A percentile compares a stretch with the other conserved stretches of the same genome.
Evolutionary conservation across 2,329 filamentous ascomycete genomes (phyloP).

Genomic region (Dactylonectria macrodidyma): DNA sequence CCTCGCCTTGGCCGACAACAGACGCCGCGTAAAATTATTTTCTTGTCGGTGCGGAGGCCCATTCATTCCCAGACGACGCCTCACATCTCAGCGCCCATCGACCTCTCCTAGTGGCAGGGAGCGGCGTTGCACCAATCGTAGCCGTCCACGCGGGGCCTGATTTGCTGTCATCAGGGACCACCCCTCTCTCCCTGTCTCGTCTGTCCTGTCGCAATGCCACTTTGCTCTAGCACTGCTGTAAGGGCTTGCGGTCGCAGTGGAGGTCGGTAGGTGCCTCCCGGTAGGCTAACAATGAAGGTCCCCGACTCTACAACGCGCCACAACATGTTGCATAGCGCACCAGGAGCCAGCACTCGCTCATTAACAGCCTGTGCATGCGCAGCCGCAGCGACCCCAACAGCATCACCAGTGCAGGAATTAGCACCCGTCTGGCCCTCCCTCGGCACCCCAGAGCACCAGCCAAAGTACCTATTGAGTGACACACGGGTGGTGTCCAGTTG

Average conservation of each 20-base stretch:
- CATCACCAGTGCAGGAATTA: background rate
- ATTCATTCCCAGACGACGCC: constrained; percentile 9
- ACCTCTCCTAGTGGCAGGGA: constrained; percentile 22
- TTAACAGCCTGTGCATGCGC: constrained; percentile 7
- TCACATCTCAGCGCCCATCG: constrained; percentile 7
- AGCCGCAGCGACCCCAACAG: constrained; percentile 14
- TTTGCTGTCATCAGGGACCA: constrained; percentile 42
- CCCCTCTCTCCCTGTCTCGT: constrained; percentile 33
- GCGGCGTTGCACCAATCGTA: constrained; percentile 49
- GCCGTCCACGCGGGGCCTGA: constrained; percentile 50
- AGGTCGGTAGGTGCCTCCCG: background rate
- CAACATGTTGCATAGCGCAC: constrained; percentile 21
- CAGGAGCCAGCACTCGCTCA: constrained; percentile 7
- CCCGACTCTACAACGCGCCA: constrained; percentile 19
- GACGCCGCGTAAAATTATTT: background rate
- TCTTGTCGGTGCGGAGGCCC: background rate
- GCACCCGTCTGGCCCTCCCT: no score
- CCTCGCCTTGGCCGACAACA: background rate
- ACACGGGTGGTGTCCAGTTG: no score
- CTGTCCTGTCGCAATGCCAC: constrained; percentile 32
- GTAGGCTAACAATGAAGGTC: background rate
- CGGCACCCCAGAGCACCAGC: no score
- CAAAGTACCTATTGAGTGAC: background rate
- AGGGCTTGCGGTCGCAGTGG: constrained; percentile 9
- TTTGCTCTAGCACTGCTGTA: constrained; percentile 44